Conservation (phyloP, 768 basidiomycete genomes). For the Gymnopilus junonius region DNA sequence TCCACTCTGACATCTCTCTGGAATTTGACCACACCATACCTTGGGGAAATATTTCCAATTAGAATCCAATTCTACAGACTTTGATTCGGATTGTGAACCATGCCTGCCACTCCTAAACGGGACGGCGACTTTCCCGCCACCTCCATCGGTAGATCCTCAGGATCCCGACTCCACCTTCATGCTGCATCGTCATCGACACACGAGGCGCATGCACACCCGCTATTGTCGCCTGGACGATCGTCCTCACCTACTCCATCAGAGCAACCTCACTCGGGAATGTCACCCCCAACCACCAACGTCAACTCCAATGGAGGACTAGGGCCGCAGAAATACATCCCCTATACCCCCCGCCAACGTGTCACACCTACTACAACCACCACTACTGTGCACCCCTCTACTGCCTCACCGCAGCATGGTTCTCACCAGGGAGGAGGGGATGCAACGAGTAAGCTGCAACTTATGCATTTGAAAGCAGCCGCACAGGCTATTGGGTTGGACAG, state of each 20-base stretch:
- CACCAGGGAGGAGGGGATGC: conserved; percentile 64
- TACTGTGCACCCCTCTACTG: conserved; percentile 44
- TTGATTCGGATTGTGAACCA: too few species aligned
- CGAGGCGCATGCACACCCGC: conserved; percentile 75
- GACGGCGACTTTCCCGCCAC: conserved; percentile 49
- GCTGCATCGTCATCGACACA: conserved; percentile 41
- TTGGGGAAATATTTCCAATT: too few species aligned
- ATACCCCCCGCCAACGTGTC: conserved; percentile 73
- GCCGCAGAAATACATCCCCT: conserved; percentile 63
- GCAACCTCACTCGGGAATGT: conserved; percentile 19
- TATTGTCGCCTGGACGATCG: conserved; percentile 50
- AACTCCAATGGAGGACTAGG: conserved; percentile 18
- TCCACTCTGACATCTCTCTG: too few species aligned
- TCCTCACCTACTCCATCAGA: conserved; percentile 33
- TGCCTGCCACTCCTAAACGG: conserved; percentile 38
- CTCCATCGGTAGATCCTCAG: conserved; percentile 58
- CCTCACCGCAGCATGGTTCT: conserved; percentile 40
- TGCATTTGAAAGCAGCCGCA: conserved; percentile 74
- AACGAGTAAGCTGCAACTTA: conserved; percentile 68
- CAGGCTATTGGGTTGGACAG: conserved; percentile 70
- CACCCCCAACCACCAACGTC: background rate
- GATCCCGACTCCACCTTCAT: conserved; percentile 39
- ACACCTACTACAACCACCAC: conserved; percentile 49
- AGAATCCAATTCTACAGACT: too few species aligned
- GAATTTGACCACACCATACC: too few species aligned